Evolutionary conservation across 176 grass and related monocot species (phyloP).

Genomic region (Oryza punctata): DNA sequence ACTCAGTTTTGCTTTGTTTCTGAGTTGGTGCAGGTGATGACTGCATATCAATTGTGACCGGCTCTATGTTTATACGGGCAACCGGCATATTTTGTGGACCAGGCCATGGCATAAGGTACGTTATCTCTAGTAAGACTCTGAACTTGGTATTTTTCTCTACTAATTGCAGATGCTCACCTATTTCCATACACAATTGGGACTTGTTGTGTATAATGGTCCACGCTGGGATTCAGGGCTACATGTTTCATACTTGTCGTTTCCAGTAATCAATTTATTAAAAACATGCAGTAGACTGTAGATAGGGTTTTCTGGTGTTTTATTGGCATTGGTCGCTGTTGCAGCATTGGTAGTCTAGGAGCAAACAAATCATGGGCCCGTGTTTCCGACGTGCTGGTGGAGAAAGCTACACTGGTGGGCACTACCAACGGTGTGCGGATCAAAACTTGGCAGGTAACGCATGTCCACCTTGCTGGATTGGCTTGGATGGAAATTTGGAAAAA

Average conservation of each 20-base stretch:
- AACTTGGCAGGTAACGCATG: constrained; percentile 81
- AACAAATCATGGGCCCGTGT: constrained; percentile 55
- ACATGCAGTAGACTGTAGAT: constrained; percentile 5
- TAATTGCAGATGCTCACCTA: not conserved
- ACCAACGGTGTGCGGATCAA: constrained; percentile 91
- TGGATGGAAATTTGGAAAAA: constrained; percentile 9
- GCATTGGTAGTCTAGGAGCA: constrained; percentile 81
- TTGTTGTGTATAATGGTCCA: not conserved
- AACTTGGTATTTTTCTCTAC: not conserved
- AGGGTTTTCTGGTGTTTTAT: constrained; percentile 33
- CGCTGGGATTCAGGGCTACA: not conserved
- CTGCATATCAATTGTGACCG: constrained; percentile 83
- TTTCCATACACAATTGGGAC: not conserved
- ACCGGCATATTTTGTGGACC: constrained; percentile 68
- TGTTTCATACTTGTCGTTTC: constrained; percentile 5
- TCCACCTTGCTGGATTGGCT: constrained; percentile 29
- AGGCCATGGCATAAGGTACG: constrained; percentile 73
- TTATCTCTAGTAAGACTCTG: not conserved
- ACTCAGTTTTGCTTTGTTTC: not conserved
- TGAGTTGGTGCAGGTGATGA: constrained; percentile 59
- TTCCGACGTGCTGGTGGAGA: constrained; percentile 76
- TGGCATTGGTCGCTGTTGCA: constrained; percentile 41
- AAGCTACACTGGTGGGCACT: constrained; percentile 56
- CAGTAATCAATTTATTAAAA: not conserved
- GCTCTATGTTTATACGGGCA: constrained; percentile 52